Base-by-base conservation (phyloP, 371 early-diverging fungal genomes). In the Chytridium lagenaria region DNA sequence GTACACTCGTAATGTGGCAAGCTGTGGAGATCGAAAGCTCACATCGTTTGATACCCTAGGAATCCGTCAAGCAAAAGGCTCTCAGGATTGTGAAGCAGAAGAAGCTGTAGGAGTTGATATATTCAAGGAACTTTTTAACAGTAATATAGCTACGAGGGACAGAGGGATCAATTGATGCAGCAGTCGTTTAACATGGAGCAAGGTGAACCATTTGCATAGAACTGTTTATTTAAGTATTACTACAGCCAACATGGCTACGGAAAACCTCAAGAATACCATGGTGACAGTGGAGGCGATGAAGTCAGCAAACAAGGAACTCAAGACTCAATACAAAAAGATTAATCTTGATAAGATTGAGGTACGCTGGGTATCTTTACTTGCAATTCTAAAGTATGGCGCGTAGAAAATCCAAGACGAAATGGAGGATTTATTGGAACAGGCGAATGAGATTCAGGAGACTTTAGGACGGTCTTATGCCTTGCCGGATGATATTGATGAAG, bases 161-260 rank as follows among this genome's bases (percentile, higher is more conserved):
- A 97, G 80, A 88, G 94, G 67, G 96, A 97, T 66, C 93, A 94
- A 70, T 86, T 97, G 33, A 92, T 91, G 81, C 94, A 94, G 77
- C 97, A 97, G 80, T 90, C 96, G 26, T 97, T 96, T 79, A 97
- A 96, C 85, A 97, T 98, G 97, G 98, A 98, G 80, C 95, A 96
- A 85, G 81, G 81, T 73, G 51, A 34, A 69, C 10, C 12, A 10
- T 7, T 50, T 15, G 1, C 23, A 7, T 51, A 19, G 5, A 39
- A 55, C 65, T 33, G 39, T 37, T n/a, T 66, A 16, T 71, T 40
- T 34, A 0, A 19, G 30, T n/a, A 12, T 37, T 26, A 26, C 16
- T 40, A 19, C 71, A 82, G 93, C 96, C 19, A 84, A 86, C 61
- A 93, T 97, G 87, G 92, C 96, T 19, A 94, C 94, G 0, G 98